phyloP scores from a whole-genome alignment of 2,329 filamentous ascomycete genomes.

The Trichoderma lentiforme region DNA sequence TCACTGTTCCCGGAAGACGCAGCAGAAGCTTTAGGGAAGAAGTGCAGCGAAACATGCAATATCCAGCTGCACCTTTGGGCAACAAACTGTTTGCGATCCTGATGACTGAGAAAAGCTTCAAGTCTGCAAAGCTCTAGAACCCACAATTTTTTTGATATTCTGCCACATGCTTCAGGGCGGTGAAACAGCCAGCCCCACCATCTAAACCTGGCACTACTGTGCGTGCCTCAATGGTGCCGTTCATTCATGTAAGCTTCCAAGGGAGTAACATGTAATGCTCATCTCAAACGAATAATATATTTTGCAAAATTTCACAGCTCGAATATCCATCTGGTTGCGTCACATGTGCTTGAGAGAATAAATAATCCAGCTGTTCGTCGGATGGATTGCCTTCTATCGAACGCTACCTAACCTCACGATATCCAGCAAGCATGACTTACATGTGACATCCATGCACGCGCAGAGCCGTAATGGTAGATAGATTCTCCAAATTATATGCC shows the following conservation, averaged over 20 bases:
- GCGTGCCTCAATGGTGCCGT: neutral
- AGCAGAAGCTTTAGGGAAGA: constrained; percentile 20
- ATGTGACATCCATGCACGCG: neutral
- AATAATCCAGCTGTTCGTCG: neutral
- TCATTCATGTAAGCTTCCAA: neutral
- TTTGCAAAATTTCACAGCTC: neutral
- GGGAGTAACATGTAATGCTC: neutral
- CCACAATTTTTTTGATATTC: constrained; percentile 27
- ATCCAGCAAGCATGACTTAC: neutral
- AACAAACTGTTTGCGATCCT: neutral
- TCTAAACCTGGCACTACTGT: neutral
- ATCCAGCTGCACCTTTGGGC: neutral
- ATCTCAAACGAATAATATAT: neutral
- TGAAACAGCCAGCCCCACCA: constrained; percentile 15
- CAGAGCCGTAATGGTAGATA: neutral
- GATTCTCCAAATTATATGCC: no score
- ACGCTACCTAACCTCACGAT: neutral
- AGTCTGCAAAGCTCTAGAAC: neutral
- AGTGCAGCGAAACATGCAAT: constrained; percentile 23
- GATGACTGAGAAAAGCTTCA: neutral
- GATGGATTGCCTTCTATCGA: neutral
- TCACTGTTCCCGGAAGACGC: constrained; percentile 19
- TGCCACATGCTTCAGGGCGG: constrained; percentile 23
- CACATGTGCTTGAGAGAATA: neutral
- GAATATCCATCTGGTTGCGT: neutral